These are phyloP conservation scores for Lipomyces kockii DNA, from an alignment of 805 yeast species.

Conservation along the genomic window DNA sequence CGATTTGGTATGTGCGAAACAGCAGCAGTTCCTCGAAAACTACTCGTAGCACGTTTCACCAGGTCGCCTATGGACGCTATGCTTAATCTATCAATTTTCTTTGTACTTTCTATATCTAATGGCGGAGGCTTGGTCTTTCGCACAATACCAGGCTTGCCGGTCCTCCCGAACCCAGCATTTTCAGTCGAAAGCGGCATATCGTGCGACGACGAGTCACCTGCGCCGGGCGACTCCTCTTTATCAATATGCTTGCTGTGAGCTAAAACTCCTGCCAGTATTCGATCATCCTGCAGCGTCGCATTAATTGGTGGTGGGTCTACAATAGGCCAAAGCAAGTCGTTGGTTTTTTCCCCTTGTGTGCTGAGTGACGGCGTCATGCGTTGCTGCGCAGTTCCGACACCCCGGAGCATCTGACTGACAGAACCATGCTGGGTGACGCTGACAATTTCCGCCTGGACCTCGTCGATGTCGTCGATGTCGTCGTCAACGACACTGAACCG, in stretches of 20 bases:
- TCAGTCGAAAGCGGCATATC: not conserved
- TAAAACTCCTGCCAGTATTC: not conserved
- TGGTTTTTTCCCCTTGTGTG: not conserved
- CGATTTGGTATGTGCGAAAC: not conserved
- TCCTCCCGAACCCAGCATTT: slow-evolving; percentile 4
- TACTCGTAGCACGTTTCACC: slow-evolving; percentile 17
- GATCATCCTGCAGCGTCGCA: not conserved
- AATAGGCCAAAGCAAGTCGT: not conserved
- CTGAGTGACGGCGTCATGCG: not conserved
- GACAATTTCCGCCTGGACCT: slow-evolving; percentile 2
- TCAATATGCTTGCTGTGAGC: not conserved
- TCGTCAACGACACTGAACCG: not conserved
- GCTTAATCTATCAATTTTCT: slow-evolving; percentile 1
- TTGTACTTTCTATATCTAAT: slow-evolving; percentile 14
- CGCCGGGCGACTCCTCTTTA: not conserved
- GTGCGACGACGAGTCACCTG: not conserved
- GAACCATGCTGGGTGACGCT: slow-evolving; percentile 9
- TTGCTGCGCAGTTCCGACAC: not conserved
- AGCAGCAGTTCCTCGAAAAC: not conserved
- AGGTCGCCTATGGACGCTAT: slow-evolving; percentile 11
- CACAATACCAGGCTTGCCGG: slow-evolving; percentile 21
- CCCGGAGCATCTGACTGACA: slow-evolving; percentile 6
- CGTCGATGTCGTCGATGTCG: slow-evolving; percentile 2
- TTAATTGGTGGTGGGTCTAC: not conserved
- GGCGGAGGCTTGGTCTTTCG: slow-evolving; percentile 26